Percentiles rank a stretch among this genome's conserved stretches.
Conservation (phyloP, 1,139 yeast species). For the Yamadazyma diospyri region DNA sequence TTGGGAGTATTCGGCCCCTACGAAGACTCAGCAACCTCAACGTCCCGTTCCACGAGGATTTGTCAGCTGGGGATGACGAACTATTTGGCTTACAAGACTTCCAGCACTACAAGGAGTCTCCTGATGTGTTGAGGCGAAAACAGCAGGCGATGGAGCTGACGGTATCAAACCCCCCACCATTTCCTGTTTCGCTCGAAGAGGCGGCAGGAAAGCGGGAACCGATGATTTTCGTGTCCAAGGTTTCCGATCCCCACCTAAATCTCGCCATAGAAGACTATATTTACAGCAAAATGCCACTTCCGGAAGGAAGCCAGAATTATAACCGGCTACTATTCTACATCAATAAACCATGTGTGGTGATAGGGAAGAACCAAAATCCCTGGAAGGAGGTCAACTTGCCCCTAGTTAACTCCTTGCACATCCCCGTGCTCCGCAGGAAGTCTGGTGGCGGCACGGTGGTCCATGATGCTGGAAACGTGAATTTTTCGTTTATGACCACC, state of each 20-base stretch:
- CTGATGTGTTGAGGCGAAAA: conserved; percentile 20
- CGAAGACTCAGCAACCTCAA: conserved; percentile 11
- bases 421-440: conserved; percentile 74
- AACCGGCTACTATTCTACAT: conserved; percentile 68
- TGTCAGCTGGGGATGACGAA: conserved; percentile 30
- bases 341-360: conserved; percentile 81
- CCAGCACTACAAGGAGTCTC: conserved; percentile 35
- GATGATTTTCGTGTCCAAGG: conserved; percentile 40
- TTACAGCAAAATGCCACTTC: conserved; percentile 59
- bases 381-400: conserved; percentile 81
- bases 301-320: conserved; percentile 17
- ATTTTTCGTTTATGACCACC: conserved; percentile 77
- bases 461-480: conserved; percentile 89
- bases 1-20: neutral
- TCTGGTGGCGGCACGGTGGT: conserved; percentile 98
- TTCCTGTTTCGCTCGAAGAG: conserved; percentile 10
- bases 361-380: conserved; percentile 96
- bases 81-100: conserved; percentile 40
- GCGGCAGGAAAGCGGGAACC: conserved; percentile 22
- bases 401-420: conserved; percentile 45
- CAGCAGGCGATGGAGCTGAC: conserved; percentile 2
- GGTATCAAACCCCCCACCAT: neutral
- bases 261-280: conserved; percentile 81
- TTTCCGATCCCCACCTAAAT: conserved; percentile 67
- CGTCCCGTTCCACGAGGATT: conserved; percentile 41